Conservation (phyloP, 2,329 filamentous ascomycete species). For the Trichoderma breve region DNA sequence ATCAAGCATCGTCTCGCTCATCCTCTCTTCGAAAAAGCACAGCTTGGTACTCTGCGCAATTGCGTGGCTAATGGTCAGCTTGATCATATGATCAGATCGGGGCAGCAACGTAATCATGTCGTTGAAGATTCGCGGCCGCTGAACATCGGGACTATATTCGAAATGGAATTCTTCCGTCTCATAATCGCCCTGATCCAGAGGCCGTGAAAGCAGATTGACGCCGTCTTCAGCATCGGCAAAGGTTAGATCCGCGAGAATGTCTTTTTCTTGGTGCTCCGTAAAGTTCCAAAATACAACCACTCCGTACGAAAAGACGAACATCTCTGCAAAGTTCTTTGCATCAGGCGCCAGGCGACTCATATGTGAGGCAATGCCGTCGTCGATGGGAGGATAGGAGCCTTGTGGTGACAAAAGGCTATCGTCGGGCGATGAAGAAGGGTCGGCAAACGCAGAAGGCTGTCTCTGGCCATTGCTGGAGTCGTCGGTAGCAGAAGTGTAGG, state of each 20-base stretch:
- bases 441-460: constrained; percentile 32
- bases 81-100: constrained; percentile 95
- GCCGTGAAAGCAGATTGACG: constrained; percentile 69
- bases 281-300: constrained; percentile 99
- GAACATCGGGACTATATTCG: constrained; percentile 85
- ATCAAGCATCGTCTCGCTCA: constrained; percentile 90
- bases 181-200: constrained; percentile 83
- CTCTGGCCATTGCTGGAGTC: constrained; percentile 33
- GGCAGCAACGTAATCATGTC: constrained; percentile 98
- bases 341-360: constrained; percentile 64
- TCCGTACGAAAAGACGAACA: constrained; percentile 96
- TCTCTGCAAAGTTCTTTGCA: constrained; percentile 80
- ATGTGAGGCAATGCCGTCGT: constrained; percentile 48
- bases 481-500: constrained; percentile 41
- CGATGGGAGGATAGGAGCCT: constrained; percentile 33
- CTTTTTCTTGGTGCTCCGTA: constrained; percentile 91
- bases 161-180: constrained; percentile 99
- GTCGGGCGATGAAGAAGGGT: constrained; percentile 29
- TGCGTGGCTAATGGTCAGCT: constrained; percentile 93
- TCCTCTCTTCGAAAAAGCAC: constrained; percentile 92
- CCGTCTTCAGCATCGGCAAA: constrained; percentile 72
- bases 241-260: constrained; percentile 89
- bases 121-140: constrained; percentile 90
- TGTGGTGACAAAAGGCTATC: constrained; percentile 29
- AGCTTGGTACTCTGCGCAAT: constrained; percentile 97